phyloP scores from a whole-genome alignment of 441 rosid species.

The Corymbia calophylla region DNA sequence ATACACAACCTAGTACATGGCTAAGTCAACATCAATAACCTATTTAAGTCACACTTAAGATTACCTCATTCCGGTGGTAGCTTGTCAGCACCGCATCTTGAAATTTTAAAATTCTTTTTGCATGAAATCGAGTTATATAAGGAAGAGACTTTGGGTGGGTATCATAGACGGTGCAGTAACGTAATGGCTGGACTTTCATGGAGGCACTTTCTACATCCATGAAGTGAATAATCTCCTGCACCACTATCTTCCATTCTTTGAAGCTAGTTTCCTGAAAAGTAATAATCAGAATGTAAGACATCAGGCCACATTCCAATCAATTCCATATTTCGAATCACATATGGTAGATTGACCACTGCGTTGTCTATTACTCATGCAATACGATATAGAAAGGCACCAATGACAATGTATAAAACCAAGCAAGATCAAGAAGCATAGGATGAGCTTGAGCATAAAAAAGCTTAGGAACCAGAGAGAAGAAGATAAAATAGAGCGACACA shows the following conservation, averaged over 20 bases:
- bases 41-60: not conserved
- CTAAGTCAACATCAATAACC: not conserved
- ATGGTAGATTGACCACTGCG: not conserved
- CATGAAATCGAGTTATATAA: slow-evolving; percentile 72
- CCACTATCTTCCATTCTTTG: slow-evolving; percentile 88
- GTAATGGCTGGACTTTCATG: slow-evolving; percentile 58
- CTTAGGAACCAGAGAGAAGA: not conserved
- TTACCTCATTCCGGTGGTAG: slow-evolving; percentile 82
- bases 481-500: not conserved
- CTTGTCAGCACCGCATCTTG: slow-evolving; percentile 76
- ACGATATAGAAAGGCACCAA: not conserved
- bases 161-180: slow-evolving; percentile 61
- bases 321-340: not conserved
- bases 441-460: not conserved
- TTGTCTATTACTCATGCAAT: not conserved
- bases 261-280: slow-evolving; percentile 72
- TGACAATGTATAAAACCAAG: not conserved
- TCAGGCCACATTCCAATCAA: not conserved
- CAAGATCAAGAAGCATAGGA: not conserved
- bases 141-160: slow-evolving; percentile 69
- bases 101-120: slow-evolving; percentile 72
- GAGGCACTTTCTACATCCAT: slow-evolving; percentile 36
- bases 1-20: not conserved
- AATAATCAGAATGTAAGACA: not conserved
- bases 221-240: slow-evolving; percentile 75